Base-by-base conservation (phyloP, 192 early-diverging fungal genomes). In the Gorgonomyces haynaldii region DNA sequence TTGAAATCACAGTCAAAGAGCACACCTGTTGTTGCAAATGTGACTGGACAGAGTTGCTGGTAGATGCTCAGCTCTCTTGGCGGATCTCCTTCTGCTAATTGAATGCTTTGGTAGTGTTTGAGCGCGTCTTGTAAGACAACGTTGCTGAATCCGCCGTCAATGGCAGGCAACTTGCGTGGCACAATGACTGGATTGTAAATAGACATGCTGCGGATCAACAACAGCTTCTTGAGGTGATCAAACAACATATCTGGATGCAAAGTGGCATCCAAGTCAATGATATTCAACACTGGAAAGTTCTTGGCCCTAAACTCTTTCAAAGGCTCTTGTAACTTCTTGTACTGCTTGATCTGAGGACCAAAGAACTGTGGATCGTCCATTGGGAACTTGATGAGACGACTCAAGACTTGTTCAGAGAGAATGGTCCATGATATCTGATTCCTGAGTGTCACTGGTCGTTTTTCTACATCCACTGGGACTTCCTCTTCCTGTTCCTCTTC, bases 191-290 rank as follows among this genome's bases (percentile, higher is more conserved):
- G 59, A 9, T 20, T 23, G 29, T 57, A 41, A 3, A 57, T 21
- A 8, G 52, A 51, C 22, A 61, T 54, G 2, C 65, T 61, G 8
- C 61, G 43, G n/a, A 52, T 22, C n/a, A 52, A 37, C 28, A 70
- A 34, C 17, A 45, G 16, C 15, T 60, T 52, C 4, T 60, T 44
- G 10, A 60, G 44, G 13, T 58, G 37, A 12, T 47, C 42, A 9
- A 66, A 28, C 1, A 75, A 24, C 13, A 58, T 46, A 39, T 65
- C 65, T 2, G 67, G 65, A 43, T 67, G 67, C 38, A 65, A 57
- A 1, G 63, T 57, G 1, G 63, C 72, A 50, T 75, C 68, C 15
- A 75, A 22, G 2, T 49, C 54, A 23, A 74, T 51, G 13, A 57
- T 50, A 21, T 56, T 42, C 28, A 63, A 24, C 8, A n/a, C 17